These are phyloP conservation scores for Blepharisma japonicum DNA, from an alignment of 73 alveolate genomes.

Conservation along the genomic window DNA sequence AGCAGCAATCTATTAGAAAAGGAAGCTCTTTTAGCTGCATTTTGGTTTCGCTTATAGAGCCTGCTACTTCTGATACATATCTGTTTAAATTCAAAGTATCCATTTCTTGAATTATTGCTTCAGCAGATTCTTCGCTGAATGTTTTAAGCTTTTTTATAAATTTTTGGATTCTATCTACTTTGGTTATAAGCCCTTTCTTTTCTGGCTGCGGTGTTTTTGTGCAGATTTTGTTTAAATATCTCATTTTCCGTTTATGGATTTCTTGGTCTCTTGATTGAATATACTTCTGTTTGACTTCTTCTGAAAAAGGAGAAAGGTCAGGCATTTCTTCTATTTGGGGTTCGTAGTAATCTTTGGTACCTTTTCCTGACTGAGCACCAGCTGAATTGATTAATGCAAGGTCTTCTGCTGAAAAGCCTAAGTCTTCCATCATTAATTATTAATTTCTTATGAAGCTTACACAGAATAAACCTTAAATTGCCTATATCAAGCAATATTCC, in stretches of 20 bases:
- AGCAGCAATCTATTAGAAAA: background rate
- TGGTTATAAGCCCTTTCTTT: background rate
- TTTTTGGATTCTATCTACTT: conserved; percentile 8
- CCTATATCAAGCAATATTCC: no score
- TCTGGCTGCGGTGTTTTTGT: background rate
- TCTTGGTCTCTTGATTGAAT: background rate
- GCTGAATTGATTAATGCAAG: conserved; percentile 17
- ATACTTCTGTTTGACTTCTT: background rate
- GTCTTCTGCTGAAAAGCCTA: conserved; percentile 27
- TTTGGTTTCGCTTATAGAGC: conserved; percentile 18
- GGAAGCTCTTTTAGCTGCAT: background rate
- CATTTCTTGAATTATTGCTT: conserved; percentile 13
- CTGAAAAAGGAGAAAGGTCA: background rate
- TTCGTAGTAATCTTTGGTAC: background rate
- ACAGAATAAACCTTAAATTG: no score
- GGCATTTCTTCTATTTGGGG: background rate
- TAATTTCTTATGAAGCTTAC: no score
- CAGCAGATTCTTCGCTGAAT: background rate
- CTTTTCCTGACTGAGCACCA: background rate
- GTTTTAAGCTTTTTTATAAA: conserved; percentile 15
- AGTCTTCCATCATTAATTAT: background rate
- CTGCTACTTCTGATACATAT: conserved; percentile 3
- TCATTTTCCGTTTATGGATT: background rate
- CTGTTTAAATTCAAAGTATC: background rate
- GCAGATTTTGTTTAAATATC: background rate